These are phyloP conservation scores for Rhodosorus marinus DNA, from an alignment of 23 red algal species.

Conservation along the genomic window DNA sequence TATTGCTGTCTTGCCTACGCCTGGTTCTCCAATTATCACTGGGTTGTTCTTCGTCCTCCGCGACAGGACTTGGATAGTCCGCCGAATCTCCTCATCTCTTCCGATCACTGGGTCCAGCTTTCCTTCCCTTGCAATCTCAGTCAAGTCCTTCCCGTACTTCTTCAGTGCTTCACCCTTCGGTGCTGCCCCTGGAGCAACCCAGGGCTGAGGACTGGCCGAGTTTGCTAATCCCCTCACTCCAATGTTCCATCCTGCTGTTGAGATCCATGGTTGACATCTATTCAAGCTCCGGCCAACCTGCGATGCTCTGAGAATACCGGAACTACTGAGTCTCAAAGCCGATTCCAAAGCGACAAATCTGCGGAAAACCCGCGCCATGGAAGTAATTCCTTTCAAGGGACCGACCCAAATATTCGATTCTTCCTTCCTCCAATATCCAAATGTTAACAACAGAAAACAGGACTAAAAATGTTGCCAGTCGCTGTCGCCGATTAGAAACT, in stretches of 20 bases:
- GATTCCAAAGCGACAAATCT: too few relatives aligned
- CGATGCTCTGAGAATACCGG: too few relatives aligned
- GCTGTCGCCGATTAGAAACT: too few relatives aligned
- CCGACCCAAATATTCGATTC: too few relatives aligned
- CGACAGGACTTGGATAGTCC: conserved; percentile 23
- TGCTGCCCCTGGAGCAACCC: conserved; percentile 25
- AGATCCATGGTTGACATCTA: not conserved
- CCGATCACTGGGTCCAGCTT: conserved; percentile 59
- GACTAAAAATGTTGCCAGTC: too few relatives aligned
- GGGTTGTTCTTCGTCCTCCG: conserved; percentile 50
- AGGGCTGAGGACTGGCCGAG: conserved; percentile 8
- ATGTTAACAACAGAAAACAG: too few relatives aligned
- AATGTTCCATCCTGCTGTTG: not conserved
- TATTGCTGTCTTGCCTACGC: conserved; percentile 46
- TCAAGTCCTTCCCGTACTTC: conserved; percentile 31
- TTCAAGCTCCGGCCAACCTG: not conserved
- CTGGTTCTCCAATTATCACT: conserved; percentile 42
- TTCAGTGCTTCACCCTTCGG: conserved; percentile 25
- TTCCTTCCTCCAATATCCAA: too few relatives aligned
- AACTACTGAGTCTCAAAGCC: too few relatives aligned
- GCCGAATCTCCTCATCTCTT: conserved; percentile 41
- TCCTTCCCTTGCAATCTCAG: conserved; percentile 6
- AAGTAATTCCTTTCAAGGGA: too few relatives aligned
- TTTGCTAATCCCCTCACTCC: not conserved
- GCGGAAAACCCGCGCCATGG: too few relatives aligned